Conservation (phyloP, 805 yeast genomes). For the Candida quercuum region DNA sequence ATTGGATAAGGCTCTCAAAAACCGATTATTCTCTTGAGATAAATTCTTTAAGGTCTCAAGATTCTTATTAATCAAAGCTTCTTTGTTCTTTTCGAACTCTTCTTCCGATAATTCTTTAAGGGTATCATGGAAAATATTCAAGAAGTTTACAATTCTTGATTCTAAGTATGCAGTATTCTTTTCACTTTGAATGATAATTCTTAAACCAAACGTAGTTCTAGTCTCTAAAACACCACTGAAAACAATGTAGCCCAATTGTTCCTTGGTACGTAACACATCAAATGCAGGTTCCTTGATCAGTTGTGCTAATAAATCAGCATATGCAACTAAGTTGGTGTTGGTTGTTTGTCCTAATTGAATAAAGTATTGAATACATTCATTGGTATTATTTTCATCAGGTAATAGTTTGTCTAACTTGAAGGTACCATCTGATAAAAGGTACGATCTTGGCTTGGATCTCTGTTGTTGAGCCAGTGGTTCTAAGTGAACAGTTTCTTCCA, state of each 20-base stretch:
- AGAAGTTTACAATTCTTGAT: conserved; percentile 66
- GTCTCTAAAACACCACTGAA: conserved; percentile 68
- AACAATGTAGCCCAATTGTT: conserved; percentile 93
- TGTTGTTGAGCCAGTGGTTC: conserved; percentile 38
- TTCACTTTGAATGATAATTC: conserved; percentile 82
- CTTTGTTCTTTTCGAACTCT: conserved; percentile 65
- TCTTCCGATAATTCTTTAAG: conserved; percentile 50
- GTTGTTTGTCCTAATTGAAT: conserved; percentile 56
- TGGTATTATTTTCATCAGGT: conserved; percentile 66
- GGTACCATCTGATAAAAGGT: conserved; percentile 33
- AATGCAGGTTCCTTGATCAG: conserved; percentile 84
- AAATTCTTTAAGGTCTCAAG: conserved; percentile 71
- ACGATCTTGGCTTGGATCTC: conserved; percentile 37
- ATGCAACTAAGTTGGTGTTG: conserved; percentile 40
- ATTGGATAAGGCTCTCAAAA: conserved; percentile 60
- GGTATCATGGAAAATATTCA: conserved; percentile 39
- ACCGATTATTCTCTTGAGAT: conserved; percentile 65
- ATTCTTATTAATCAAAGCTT: conserved; percentile 60
- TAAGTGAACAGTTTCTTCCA: conserved; percentile 33
- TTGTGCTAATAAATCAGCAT: conserved; percentile 64
- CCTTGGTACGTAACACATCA: conserved; percentile 84
- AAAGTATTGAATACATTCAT: conserved; percentile 78
- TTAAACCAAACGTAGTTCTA: conserved; percentile 66
- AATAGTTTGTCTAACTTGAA: conserved; percentile 44
- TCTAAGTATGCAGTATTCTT: conserved; percentile 69